These are phyloP conservation scores for Arbutus unedo DNA, from an alignment of 148 eudicot species.

Conservation along the genomic window DNA sequence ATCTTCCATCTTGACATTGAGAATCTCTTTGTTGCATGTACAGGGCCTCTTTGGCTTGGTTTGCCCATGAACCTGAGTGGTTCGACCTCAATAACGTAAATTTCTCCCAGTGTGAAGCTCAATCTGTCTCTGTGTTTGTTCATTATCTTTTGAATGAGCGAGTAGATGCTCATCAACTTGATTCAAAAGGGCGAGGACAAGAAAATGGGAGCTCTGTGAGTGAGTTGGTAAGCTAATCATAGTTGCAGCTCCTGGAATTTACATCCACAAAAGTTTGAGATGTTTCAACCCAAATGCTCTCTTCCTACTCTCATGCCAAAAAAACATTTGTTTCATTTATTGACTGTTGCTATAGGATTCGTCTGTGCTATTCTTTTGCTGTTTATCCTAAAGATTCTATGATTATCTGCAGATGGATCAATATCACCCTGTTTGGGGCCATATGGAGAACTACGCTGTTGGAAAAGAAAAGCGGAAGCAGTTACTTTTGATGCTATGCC, in stretches of 20 bases:
- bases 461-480: conserved; percentile 92
- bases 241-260: conserved; percentile 5
- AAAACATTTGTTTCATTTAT: background rate
- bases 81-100: conserved; percentile 66
- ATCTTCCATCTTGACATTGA: background rate
- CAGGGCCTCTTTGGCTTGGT: conserved; percentile 96
- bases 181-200: conserved; percentile 53
- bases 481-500: conserved; percentile 88
- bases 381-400: conserved; percentile 13
- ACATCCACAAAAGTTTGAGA: background rate
- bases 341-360: background rate
- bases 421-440: conserved; percentile 93
- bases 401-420: conserved; percentile 56
- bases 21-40: background rate
- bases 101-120: conserved; percentile 90
- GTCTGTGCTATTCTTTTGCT: background rate
- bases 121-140: conserved; percentile 74
- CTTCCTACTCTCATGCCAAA: background rate
- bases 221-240: conserved; percentile 58
- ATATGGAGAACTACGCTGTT: conserved; percentile 58
- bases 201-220: conserved; percentile 65
- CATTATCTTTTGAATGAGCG: conserved; percentile 68
- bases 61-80: conserved; percentile 92
- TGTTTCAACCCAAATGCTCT: background rate
- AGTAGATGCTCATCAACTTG: conserved; percentile 49